Base-by-base conservation (phyloP, 1,139 yeast species). In the Geotrichum fermentans region DNA sequence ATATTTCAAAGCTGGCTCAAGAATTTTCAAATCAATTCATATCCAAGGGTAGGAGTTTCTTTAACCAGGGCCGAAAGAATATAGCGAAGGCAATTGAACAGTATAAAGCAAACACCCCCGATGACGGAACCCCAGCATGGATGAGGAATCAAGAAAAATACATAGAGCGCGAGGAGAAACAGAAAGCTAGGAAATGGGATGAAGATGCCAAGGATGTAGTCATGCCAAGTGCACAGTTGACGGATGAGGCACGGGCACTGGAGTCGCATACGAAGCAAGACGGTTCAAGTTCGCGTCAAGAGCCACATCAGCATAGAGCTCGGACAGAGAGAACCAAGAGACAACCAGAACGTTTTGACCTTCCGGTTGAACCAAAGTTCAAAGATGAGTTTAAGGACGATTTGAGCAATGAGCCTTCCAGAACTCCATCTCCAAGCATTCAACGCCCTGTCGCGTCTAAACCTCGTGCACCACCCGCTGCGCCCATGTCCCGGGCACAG, bases 81-180 rank as follows among this genome's bases (percentile, higher is more conserved):
- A 73, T 85, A 4, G 75, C 79, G 57, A 79, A 80, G 58, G 85
- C 86, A 37, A 70, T 84, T 39, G 85, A 80, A 50, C 78, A 77
- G 58, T 78, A 82, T 55, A 69, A 64, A 37, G 68, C 59, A 47
- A 54, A 58, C 47, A 59, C 58, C 30, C 59, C 57, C n/a, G 64
- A 63, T 43, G 73, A 73, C 49, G 76, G 77, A 14, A 68, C 75
- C 53, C 96, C 96, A 0, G 80, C 83, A 2, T 87, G 96, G 96
- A 83, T 87, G 92, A 74, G 72, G 67, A 41, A 72, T 62, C 58
- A 75, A 78, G 61, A 77, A 34, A 49, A 52, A 50, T 38, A 58
- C 43, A 49, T 37, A 39, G 40, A 54, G 24, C 28, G 43, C 7
- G 47, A 48, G 13, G 47, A 38, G 17, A n/a, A 29, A 11, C 42